Base-by-base conservation (phyloP, 805 yeast genomes). In the Suhomyces vadensis region DNA sequence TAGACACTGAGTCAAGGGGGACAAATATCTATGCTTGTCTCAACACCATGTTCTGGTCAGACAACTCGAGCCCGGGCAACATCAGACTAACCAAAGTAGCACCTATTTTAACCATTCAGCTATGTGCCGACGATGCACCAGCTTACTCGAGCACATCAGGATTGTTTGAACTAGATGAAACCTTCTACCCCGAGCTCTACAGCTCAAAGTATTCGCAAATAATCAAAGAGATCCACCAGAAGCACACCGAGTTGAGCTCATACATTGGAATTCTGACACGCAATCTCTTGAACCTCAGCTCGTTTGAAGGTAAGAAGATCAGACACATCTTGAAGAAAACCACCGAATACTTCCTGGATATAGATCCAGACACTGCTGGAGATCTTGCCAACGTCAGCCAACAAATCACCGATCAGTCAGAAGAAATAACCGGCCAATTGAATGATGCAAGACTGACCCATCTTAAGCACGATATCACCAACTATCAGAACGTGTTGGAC, bases 221-320 rank as follows among this genome's bases (percentile, higher is more conserved):
- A 3, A 49, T 62, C 11, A 42, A 36, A 5, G 58, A 59, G 17
- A 55, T 67, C 50, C 48, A 52, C 39, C 19, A 44, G 2, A 43
- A 46, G 35, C 13, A 24, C 8, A 29, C 20, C 19, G 20, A 29
- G 33, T n/a, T 16, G 10, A 29, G 33, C 33, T 29, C 33, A 20
- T 29, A 16, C 5, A 29, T 29, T 8, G 35, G 20, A 24, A 26
- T 9, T 6, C 24, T 25, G 17, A 55, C 61, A 25, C 54, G 56
- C 20, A 53, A 59, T 26, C 54, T 69, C 20, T 61, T 70, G 67
- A 50, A 53, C 5, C 47, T 60, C 35, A 69, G 56, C 48, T 61
- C 70, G 22, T 71, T 70, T 46, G 73, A 68, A 49, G 77, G 77
- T 1, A 70, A 69, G 50, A 56, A 57, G 16, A 57, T 71, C 19